phyloP scores from a whole-genome alignment of 805 yeast species.

The Blastobotrys americana region DNA sequence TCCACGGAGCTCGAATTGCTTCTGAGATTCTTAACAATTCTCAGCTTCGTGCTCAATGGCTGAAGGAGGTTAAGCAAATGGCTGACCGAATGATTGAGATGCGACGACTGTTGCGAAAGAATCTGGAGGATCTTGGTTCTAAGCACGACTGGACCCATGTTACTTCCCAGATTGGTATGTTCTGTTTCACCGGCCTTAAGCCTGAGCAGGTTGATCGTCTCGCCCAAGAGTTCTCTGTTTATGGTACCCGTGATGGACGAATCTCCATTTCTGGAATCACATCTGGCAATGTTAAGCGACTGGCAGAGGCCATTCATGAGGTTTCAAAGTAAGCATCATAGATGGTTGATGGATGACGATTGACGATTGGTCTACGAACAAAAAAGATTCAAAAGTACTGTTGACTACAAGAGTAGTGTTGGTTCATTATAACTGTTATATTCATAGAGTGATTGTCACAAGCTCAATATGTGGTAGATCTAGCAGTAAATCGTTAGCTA shows the following conservation, averaged over 20 bases:
- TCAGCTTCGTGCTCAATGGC: slow-evolving; percentile 65
- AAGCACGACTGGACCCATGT: slow-evolving; percentile 79
- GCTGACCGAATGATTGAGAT: slow-evolving; percentile 69
- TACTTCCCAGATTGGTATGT: slow-evolving; percentile 91
- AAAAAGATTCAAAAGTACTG: slow-evolving; percentile 2
- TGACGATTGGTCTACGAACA: slow-evolving; percentile 2
- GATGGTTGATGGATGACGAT: too few relatives aligned
- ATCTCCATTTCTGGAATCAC: slow-evolving; percentile 87
- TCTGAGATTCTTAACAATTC: slow-evolving; percentile 61
- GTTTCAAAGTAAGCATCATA: slow-evolving; percentile 27
- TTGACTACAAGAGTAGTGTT: too few relatives aligned
- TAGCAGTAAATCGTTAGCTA: too few relatives aligned
- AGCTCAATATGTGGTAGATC: too few relatives aligned
- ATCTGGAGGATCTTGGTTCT: slow-evolving; percentile 49
- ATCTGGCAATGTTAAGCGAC: slow-evolving; percentile 60
- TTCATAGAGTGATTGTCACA: too few relatives aligned
- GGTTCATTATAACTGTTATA: too few relatives aligned
- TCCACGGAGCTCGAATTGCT: slow-evolving; percentile 87
- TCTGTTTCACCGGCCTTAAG: slow-evolving; percentile 79
- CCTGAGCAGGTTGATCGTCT: slow-evolving; percentile 64
- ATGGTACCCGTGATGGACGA: slow-evolving; percentile 86
- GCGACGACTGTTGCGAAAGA: slow-evolving; percentile 56
- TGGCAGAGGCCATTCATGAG: slow-evolving; percentile 34
- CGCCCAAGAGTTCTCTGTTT: slow-evolving; percentile 66
- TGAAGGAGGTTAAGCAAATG: slow-evolving; percentile 68